Conservation (phyloP, 805 yeast species). For the Isabelozyma heimii region DNA sequence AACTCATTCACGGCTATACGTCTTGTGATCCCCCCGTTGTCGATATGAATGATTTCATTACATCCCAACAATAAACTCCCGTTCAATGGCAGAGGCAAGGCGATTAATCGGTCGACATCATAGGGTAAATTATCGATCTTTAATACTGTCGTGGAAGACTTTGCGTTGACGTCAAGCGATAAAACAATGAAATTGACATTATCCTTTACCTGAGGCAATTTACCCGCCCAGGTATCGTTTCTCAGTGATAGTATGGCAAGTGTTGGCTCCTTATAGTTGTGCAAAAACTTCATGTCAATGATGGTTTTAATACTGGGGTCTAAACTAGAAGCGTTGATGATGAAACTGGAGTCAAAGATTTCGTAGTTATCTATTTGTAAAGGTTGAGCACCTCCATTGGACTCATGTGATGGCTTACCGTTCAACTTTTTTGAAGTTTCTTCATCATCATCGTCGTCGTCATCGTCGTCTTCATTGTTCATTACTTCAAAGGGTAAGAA, state of each 20-base stretch:
- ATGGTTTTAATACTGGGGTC: constrained; percentile 60
- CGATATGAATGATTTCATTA: constrained; percentile 75
- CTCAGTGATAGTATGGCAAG: constrained; percentile 61
- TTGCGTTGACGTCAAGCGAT: constrained; percentile 60
- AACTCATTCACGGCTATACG: constrained; percentile 63
- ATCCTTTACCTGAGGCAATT: constrained; percentile 58
- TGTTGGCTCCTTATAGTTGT: constrained; percentile 81
- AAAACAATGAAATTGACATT: constrained; percentile 59
- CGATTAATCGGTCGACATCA: constrained; percentile 63
- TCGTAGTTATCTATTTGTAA: neutral
- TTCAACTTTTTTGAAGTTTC: constrained; percentile 10
- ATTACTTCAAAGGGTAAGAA: constrained; percentile 60
- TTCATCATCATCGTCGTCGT: constrained; percentile 35
- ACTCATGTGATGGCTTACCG: constrained; percentile 4
- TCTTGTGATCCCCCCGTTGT: constrained; percentile 66
- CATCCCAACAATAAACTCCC: constrained; percentile 73
- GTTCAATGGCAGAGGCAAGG: constrained; percentile 62
- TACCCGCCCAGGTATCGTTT: constrained; percentile 75
- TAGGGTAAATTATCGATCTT: constrained; percentile 67
- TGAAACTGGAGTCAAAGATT: constrained; percentile 52
- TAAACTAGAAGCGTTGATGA: constrained; percentile 56
- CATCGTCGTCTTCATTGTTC: constrained; percentile 40
- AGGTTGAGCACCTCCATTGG: neutral
- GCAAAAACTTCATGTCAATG: constrained; percentile 66
- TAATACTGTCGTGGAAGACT: constrained; percentile 64